phyloP scores from a whole-genome alignment of 352 stramenopile species.

The Globisporangium rhizosaccharum region DNA sequence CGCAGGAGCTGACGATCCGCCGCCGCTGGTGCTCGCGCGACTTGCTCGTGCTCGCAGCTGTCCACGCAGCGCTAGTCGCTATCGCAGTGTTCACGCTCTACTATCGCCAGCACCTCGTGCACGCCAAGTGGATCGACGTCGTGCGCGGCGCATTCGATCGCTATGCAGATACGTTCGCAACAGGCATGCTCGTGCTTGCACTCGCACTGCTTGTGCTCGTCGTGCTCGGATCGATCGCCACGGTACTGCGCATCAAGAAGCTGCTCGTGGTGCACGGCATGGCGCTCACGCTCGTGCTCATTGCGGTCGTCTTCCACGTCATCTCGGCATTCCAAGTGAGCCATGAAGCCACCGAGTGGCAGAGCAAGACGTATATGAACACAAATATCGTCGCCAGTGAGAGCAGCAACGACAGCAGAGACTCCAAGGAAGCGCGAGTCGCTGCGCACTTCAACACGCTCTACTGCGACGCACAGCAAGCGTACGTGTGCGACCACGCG shows the following conservation, averaged over 20 bases:
- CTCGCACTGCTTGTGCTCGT: conserved; percentile 5
- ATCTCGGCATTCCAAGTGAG: conserved; percentile 11
- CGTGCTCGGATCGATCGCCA: conserved; percentile 7
- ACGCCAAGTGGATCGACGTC: conserved; percentile 9
- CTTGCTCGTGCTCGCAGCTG: conserved; percentile 4
- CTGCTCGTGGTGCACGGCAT: conserved; percentile 10
- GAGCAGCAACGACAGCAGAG: background rate
- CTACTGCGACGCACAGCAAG: conserved; percentile 13
- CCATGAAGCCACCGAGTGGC: conserved; percentile 4
- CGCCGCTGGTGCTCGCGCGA: conserved; percentile 12
- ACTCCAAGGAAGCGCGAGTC: conserved; percentile 7
- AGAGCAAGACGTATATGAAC: background rate
- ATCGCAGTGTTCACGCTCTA: conserved; percentile 4
- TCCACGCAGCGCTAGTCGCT: conserved; percentile 4
- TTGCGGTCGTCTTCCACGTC: conserved; percentile 9
- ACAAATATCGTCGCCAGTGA: background rate
- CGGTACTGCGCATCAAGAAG: conserved; percentile 6
- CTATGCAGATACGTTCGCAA: conserved; percentile 9
- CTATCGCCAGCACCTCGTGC: conserved; percentile 5
- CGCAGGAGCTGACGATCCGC: conserved; percentile 2
- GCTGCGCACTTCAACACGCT: conserved; percentile 9
- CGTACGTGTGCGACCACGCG: conserved; percentile 11
- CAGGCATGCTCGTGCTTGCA: conserved; percentile 6
- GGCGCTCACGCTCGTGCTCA: conserved; percentile 7
- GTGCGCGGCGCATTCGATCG: conserved; percentile 8